Percentiles rank a stretch among this genome's conserved stretches.
phyloP scores from a whole-genome alignment of 805 yeast genomes.

The Zygoascus ofunaensis region DNA sequence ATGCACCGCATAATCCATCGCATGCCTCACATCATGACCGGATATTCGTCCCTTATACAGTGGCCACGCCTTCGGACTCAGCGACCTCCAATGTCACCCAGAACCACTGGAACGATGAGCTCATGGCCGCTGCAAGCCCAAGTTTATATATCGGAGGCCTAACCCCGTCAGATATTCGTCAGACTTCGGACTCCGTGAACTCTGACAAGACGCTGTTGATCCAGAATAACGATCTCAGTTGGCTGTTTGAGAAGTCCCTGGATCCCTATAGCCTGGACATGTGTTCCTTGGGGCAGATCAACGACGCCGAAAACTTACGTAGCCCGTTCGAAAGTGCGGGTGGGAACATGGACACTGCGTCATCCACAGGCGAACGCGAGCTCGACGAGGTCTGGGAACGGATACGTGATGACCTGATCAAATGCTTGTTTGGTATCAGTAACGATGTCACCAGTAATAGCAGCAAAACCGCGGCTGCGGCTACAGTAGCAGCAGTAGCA shows the following conservation, averaged over 20 bases:
- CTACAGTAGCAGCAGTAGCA: no score
- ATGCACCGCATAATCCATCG: no score
- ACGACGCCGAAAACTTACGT: not conserved
- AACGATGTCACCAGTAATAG: no score
- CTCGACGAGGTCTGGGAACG: slow-evolving; percentile 9
- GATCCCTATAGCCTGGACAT: slow-evolving; percentile 2
- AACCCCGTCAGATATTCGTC: not conserved
- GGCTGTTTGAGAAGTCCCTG: slow-evolving; percentile 19
- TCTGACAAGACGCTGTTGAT: slow-evolving; percentile 6
- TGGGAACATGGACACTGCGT: slow-evolving; percentile 4
- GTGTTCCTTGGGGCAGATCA: not conserved
- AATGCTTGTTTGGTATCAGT: slow-evolving; percentile 16
- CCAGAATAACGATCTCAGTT: slow-evolving; percentile 19
- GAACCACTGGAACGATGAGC: no score
- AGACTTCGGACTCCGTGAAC: not conserved
- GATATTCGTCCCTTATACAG: no score
- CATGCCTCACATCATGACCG: no score
- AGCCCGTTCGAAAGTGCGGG: not conserved
- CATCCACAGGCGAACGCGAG: not conserved
- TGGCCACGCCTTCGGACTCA: no score
- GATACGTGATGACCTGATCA: slow-evolving; percentile 13
- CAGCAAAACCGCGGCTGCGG: no score
- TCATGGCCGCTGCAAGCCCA: no score
- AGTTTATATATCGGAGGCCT: not conserved
- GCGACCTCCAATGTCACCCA: no score